These are phyloP conservation scores for Colletotrichum sp. DNA, from an alignment of 2,329 filamentous ascomycete genomes.

Conservation along the genomic window DNA sequence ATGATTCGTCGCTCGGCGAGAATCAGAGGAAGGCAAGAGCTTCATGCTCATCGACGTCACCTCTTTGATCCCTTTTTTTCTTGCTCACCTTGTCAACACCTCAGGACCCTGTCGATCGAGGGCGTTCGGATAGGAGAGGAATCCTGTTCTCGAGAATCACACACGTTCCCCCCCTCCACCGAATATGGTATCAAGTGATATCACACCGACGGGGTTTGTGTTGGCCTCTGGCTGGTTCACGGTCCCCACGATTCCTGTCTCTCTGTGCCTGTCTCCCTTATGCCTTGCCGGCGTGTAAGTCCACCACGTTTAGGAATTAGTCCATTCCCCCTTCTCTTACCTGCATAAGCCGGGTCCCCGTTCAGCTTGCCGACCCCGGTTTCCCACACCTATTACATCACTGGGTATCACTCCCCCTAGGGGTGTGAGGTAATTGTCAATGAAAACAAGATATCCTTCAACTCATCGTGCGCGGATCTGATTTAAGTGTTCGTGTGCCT, in stretches of 20 bases:
- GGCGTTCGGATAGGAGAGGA: not conserved
- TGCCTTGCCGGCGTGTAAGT: not conserved
- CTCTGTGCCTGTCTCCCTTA: not conserved
- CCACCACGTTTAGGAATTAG: not conserved
- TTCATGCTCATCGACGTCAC: not conserved
- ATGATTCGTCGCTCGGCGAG: not conserved
- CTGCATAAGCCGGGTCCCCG: not conserved
- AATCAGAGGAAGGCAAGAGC: not conserved
- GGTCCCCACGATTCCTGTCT: not conserved
- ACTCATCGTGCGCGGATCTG: not conserved
- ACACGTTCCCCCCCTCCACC: not conserved
- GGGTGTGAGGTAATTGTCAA: slow-evolving; percentile 14
- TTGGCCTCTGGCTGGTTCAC: not conserved
- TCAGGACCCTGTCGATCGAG: not conserved
- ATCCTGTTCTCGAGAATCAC: not conserved
- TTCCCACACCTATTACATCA: slow-evolving; percentile 16
- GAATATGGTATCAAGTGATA: slow-evolving; percentile 11
- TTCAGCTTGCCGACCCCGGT: not conserved
- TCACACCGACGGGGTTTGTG: slow-evolving; percentile 10
- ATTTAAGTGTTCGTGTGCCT: not conserved
- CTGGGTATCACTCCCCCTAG: slow-evolving; percentile 1
- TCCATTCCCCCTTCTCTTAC: not conserved
- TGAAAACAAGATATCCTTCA: not conserved
- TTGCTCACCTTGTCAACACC: not conserved
- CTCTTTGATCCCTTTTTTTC: not conserved